phyloP scores from a whole-genome alignment of 805 yeast genomes.

The Candida railenensis region DNA sequence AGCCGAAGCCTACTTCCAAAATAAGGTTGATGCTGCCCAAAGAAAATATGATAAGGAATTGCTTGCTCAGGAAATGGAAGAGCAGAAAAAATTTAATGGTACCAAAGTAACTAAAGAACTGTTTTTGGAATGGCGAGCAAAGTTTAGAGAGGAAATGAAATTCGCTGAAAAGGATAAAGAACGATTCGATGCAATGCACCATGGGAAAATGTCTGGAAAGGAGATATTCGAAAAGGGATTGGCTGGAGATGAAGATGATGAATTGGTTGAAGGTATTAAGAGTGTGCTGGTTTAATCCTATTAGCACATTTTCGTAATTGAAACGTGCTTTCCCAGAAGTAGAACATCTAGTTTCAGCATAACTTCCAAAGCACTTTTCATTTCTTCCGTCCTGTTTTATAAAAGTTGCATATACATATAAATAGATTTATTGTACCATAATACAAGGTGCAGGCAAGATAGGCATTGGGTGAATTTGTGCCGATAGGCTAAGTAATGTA shows the following conservation, averaged over 20 bases:
- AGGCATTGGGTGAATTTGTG: neutral
- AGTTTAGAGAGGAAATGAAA: slow-evolving; percentile 72
- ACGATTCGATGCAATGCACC: slow-evolving; percentile 57
- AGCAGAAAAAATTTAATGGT: slow-evolving; percentile 87
- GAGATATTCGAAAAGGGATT: slow-evolving; percentile 90
- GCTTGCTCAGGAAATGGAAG: slow-evolving; percentile 69
- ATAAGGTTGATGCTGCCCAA: slow-evolving; percentile 55
- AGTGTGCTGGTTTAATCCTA: neutral
- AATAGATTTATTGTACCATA: neutral
- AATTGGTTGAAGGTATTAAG: slow-evolving; percentile 1
- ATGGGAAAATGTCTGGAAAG: slow-evolving; percentile 79
- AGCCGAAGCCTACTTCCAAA: slow-evolving; percentile 66
- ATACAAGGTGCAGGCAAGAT: neutral
- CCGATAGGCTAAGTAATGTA: neutral
- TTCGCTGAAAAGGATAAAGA: slow-evolving; percentile 56
- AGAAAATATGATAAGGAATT: slow-evolving; percentile 57
- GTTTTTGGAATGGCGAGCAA: slow-evolving; percentile 69
- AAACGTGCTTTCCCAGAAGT: neutral
- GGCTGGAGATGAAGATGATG: slow-evolving; percentile 62
- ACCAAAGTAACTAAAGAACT: slow-evolving; percentile 82
- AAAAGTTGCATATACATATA: neutral
- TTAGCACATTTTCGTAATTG: neutral
- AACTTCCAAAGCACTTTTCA: neutral
- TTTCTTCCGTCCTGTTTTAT: neutral
- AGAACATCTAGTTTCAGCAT: neutral